Base-by-base conservation (phyloP, 768 basidiomycete species). In the Auriscalpium vulgare region DNA sequence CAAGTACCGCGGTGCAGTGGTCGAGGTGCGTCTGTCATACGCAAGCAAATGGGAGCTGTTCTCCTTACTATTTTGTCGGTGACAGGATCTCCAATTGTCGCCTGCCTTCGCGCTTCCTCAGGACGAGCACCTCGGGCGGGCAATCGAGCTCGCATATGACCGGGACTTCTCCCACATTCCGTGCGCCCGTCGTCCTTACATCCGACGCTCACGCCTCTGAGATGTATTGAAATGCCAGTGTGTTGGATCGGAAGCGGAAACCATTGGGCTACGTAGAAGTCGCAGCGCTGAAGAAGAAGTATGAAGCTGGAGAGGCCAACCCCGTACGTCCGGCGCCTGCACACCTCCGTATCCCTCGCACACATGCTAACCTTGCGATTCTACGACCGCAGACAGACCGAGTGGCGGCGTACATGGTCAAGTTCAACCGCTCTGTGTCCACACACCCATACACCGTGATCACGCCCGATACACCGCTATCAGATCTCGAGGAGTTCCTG, bases 161-260 rank as follows among this genome's bases (percentile, higher is more conserved):
- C 83, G 92, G 37, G 94, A 97, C 67, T 97, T 95, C 71, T 92
- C 92, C 16, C 86, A 95, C 63, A 85, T 95, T 58, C 94, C 94
- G 94, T 95, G 63, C 64, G 73, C 71, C 19, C 37, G 44, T 14
- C 37, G 23, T 49, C 29, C 36, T 5, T 1, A 4, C 16, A 36
- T 16, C 21, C 4, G 14, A 21, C 16, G 34, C 50, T 11, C 16
- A 13, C 19, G 10, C 8, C 16, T 8, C 35, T 10, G 1, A 44
- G 45, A 9, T 21, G 13, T 8, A 34, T 36, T 7, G 4, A 11
- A 37, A 23, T 50, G 44, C 9, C 61, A 95, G 92, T 2, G 88
- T 95, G 0, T 76, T 97, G 34, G 84, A 88, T 63, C 76, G 74
- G 53, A 75, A 79, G 34, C 79, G 89, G 47, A 81, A 80, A 64